Conservation (phyloP, 2,329 filamentous ascomycete species). For the Ilyonectria sp. region DNA sequence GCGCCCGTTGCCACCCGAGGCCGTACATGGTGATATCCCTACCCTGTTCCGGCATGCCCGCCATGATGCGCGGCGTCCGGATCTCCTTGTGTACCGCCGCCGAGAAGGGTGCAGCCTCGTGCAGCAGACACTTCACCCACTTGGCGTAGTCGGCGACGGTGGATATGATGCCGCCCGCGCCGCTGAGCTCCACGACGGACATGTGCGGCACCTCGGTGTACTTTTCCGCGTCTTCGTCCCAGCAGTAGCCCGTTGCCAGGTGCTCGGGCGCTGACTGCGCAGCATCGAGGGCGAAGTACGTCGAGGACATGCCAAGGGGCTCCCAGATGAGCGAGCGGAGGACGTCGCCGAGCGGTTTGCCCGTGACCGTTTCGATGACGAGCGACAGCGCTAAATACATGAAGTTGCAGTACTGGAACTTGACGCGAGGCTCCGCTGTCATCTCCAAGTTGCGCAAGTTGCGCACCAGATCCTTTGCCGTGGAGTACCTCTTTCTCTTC, state of each 20-base stretch:
- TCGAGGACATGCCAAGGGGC: slow-evolving; percentile 64
- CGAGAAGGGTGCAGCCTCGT: slow-evolving; percentile 45
- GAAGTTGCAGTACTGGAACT: slow-evolving; percentile 65
- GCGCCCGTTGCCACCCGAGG: slow-evolving; percentile 49
- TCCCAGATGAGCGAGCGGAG: slow-evolving; percentile 59
- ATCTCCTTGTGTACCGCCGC: slow-evolving; percentile 48
- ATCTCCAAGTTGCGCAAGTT: slow-evolving; percentile 63
- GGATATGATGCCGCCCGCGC: slow-evolving; percentile 60
- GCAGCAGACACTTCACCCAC: slow-evolving; percentile 66
- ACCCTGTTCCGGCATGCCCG: slow-evolving; percentile 16
- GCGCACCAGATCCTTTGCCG: slow-evolving; percentile 55
- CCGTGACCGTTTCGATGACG: slow-evolving; percentile 61
- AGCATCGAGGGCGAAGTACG: slow-evolving; percentile 52
- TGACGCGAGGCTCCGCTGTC: slow-evolving; percentile 59
- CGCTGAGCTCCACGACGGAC: slow-evolving; percentile 51
- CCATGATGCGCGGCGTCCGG: slow-evolving; percentile 52
- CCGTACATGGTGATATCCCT: slow-evolving; percentile 47
- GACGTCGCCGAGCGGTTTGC: slow-evolving; percentile 56
- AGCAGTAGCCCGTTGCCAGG: slow-evolving; percentile 61
- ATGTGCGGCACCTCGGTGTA: slow-evolving; percentile 48
- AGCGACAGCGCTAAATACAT: slow-evolving; percentile 64
- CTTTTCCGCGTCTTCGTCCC: slow-evolving; percentile 47
- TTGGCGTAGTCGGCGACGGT: slow-evolving; percentile 65
- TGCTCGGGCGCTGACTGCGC: slow-evolving; percentile 43
- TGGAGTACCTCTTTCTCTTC: slow-evolving; percentile 50